Evolutionary conservation across 2,329 filamentous ascomycete genomes (phyloP).

Genomic region (Phaeoacremonium minimum): DNA sequence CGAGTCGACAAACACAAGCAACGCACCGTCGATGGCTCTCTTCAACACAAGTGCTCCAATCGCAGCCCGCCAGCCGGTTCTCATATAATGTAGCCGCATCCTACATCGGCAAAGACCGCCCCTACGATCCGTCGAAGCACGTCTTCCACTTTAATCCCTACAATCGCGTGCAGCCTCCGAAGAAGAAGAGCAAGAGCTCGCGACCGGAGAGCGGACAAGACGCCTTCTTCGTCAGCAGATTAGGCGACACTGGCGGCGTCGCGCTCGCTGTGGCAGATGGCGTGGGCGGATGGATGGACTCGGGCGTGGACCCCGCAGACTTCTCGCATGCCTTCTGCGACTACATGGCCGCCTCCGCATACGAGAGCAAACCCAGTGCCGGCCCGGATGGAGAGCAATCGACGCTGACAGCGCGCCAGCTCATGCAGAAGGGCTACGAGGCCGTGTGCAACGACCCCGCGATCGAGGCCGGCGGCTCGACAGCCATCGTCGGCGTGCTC

Average conservation of each 20-base stretch:
- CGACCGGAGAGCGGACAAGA: slow-evolving; percentile 85
- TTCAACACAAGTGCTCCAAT: slow-evolving; percentile 9
- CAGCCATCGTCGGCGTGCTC: slow-evolving; percentile 82
- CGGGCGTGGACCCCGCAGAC: slow-evolving; percentile 87
- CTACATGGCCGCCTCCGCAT: slow-evolving; percentile 79
- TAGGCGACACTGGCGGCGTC: slow-evolving; percentile 68
- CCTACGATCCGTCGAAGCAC: slow-evolving; percentile 64
- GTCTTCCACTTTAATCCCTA: slow-evolving; percentile 69
- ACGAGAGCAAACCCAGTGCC: slow-evolving; percentile 41
- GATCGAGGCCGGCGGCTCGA: slow-evolving; percentile 82
- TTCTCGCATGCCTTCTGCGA: slow-evolving; percentile 93
- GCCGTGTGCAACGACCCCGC: slow-evolving; percentile 68
- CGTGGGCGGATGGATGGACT: slow-evolving; percentile 92
- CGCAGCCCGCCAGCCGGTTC: slow-evolving; percentile 30
- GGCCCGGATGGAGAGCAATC: slow-evolving; percentile 16
- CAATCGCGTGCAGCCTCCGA: slow-evolving; percentile 50
- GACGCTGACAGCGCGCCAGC: slow-evolving; percentile 54
- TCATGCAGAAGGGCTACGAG: slow-evolving; percentile 84
- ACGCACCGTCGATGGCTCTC: background rate
- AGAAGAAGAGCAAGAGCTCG: slow-evolving; percentile 47
- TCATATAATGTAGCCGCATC: slow-evolving; percentile 71
- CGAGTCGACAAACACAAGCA: no score
- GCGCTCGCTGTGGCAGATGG: slow-evolving; percentile 91
- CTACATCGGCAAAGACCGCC: slow-evolving; percentile 67
- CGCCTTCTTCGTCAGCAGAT: slow-evolving; percentile 84